Base-by-base conservation (phyloP, 148 eudicot genomes). In the Rhododendron molle region DNA sequence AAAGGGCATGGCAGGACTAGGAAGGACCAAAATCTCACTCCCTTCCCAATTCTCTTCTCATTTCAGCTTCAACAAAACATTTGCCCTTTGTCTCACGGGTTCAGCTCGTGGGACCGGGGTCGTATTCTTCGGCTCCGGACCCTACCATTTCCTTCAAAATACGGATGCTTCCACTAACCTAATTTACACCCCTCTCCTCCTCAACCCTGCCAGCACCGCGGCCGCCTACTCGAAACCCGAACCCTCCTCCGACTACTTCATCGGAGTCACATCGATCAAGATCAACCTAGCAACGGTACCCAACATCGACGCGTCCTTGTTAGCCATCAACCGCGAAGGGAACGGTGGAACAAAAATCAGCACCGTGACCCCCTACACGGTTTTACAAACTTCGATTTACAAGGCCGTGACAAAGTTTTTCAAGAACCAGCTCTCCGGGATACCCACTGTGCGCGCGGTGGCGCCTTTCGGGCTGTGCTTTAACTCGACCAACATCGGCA, bases 271-370 rank as follows among this genome's bases (percentile, higher is more conserved):
- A 14, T 78, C 88, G 2, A 88, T 93, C 28, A 85, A 80, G 50
- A 89, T 93, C 47, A 76, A 71, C 28, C 67, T 80, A 5, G 85
- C 67, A 28, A 34, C 20, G 0, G 90, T 92, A 34, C 85, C 86
- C 4, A 32, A 9, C 8, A 62, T 90, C 3, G 85, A 91, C 72
- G 72, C 89, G 3, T 74, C 93, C 0, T 7, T 90, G 28, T 71
- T 91, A 20, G 26, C 89, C 3, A 87, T 89, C 2, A 67, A 89
- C 34, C 13, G 11, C 1, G 36, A 47, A 16, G 90, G 92, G 0
- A 76, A 32, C 8, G 91, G 93, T 0, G 92, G 93, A 34, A 90
- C 93, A 0, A 91, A 90, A 84, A 89, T 93, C 58, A 92, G 94
- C 79, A 90, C 93, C 0, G 85, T 87, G 13, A 32, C 79, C 18